Base-by-base conservation (phyloP, 169 alveolate genomes). In the Babesia bovis region DNA sequence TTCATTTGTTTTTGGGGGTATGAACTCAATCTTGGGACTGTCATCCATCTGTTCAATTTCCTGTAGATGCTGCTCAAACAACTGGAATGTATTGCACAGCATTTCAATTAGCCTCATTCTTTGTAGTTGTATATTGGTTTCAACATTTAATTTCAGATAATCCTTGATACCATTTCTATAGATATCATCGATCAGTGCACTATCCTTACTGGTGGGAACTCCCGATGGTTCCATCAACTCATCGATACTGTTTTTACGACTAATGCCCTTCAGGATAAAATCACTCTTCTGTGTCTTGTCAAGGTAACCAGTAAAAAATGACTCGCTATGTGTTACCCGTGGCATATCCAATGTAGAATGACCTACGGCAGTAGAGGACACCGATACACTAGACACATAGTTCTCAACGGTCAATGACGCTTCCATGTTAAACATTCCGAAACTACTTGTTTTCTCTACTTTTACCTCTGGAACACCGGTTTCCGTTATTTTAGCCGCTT, bases 51-150 rank as follows among this genome's bases (percentile, higher is more conserved):
- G 6, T 32, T 67, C 78, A 21, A 30, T n/a, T 25, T 67, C 67
- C 47, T 21, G 10, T 33, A 67, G 23, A n/a, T 49, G 53, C 33
- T 42, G 41, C 25, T 67, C 78, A 52, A 67, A 67, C 15, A 67
- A 26, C 35, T 67, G 68, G 59, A 67, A 55, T 42, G 63, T 36
- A 58, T 67, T 67, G 32, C 78, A 67, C 42, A 67, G 40, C 78
- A 67, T 50, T 26, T 67, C 78, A 12, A 38, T 10, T 17, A 67
- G 58, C 17, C 68, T 53, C 23, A 67, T 40, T 1, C 68, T 12
- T 26, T 67, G 63, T 25, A 55, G 53, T n/a, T 44, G 4, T 4
- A 5, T 26, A 19, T 55, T 56, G 0, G 41, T 35, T 7, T 67
- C 78, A 21, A 2, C 68, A 2, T 25, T 35, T 33, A 52, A 1